Base-by-base conservation (phyloP, 1,284 basidiomycete genomes). In the Coniferiporia sulphurascens region DNA sequence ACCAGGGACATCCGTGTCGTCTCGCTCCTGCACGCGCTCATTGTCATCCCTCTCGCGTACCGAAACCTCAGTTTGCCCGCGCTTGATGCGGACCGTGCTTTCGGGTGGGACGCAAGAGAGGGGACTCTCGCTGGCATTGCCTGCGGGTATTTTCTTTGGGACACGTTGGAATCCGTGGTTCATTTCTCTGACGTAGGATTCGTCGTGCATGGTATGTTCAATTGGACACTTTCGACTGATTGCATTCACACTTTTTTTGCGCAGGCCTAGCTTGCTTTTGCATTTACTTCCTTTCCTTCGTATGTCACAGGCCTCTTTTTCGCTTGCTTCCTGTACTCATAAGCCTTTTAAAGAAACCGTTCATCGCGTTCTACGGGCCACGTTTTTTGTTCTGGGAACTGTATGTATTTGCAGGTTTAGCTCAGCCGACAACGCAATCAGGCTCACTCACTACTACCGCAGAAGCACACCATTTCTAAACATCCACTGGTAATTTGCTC, bases 391-490 rank as follows among this genome's bases (percentile, higher is more conserved):
- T 91, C 19, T 91, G 89, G 89, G 88, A 90, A 71, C 73, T 81
- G 81, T 87, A 70, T 59, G 82, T 75, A 27, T 48, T 46, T 55
- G 58, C 32, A 21, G 34, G 49, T 49, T 2, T 51, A 10, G 27
- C 27, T 27, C 27, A 27, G 27, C 27, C 5, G 27, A 27, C 5
- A 27, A 27, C 27, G 27, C 2, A 27, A 27, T 27, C 27, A 27
- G 27, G 27, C 27, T 27, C 5, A 27, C 27, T 27, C 5, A 27
- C 27, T 3, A 27, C 27, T 5, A 5, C 35, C 21, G n/a, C 61
- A 85, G 84, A 71, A 87, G 85, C 76, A 91, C 89, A 0, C 78
- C 89, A 58, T 90, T 91, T 71, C 74, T 91, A 60, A 87, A 91
- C 67, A 81, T 86, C 60, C 87, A 91, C 64, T 89, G 87, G 87